phyloP scores from a whole-genome alignment of 176 grass and related monocot genomes.

The Rhynchospora breviuscula region DNA sequence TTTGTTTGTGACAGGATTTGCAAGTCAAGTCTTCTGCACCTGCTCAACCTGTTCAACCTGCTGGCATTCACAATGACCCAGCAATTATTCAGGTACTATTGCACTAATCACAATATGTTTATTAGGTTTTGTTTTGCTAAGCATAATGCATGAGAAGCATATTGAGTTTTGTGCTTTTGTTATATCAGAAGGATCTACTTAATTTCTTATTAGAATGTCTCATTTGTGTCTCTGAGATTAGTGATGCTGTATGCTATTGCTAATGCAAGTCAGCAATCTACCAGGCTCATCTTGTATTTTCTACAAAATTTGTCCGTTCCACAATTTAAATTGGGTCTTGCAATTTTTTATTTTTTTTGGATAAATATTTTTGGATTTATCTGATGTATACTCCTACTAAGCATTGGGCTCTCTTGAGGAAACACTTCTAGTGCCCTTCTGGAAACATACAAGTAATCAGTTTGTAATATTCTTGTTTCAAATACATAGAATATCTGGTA shows the following conservation, averaged over 20 bases:
- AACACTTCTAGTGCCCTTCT: not conserved
- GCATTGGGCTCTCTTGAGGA: not conserved
- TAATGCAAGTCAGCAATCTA: not conserved
- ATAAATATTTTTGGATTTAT: not conserved
- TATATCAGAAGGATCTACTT: not conserved
- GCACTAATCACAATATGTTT: not conserved
- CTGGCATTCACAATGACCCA: slow-evolving; percentile 66
- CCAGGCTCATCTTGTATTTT: not conserved
- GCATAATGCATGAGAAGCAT: not conserved
- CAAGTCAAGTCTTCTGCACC: slow-evolving; percentile 64
- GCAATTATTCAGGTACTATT: slow-evolving; percentile 72
- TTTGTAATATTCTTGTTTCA: not conserved
- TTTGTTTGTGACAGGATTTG: slow-evolving; percentile 65
- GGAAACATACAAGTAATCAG: not conserved
- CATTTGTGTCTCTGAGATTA: not conserved
- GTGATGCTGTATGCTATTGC: not conserved
- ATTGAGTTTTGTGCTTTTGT: not conserved
- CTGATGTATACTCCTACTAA: not conserved
- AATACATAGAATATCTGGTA: not conserved
- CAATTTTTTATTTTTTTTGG: not conserved
- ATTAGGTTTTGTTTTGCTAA: not conserved
- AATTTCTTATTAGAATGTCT: slow-evolving; percentile 14
- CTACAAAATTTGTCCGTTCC: not conserved
- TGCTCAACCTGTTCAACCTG: slow-evolving; percentile 49
- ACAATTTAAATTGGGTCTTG: not conserved